A percentile compares a stretch with the other conserved stretches of the same genome.
Conservation (phyloP, 208 protist species). For the Leishmania mexicana region DNA sequence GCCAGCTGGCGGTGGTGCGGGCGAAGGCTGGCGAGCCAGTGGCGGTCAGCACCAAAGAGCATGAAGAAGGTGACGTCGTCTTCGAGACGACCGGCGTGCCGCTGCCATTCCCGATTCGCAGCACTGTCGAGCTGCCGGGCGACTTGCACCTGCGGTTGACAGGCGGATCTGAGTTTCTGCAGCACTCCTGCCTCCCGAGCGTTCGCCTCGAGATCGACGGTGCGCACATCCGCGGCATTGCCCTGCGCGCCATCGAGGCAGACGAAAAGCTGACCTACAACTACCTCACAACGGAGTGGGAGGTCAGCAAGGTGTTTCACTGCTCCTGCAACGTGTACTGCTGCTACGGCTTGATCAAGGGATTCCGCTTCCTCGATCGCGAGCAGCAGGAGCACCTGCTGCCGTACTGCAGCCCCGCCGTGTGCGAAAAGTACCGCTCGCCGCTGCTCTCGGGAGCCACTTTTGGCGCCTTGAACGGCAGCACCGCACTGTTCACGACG, state of each 20-base stretch:
- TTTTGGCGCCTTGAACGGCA: conserved; percentile 31
- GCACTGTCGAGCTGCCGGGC: conserved; percentile 77
- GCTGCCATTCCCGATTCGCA: conserved; percentile 76
- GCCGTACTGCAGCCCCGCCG: conserved; percentile 60
- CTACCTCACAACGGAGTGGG: conserved; percentile 89
- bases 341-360: conserved; percentile 84
- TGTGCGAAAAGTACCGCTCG: conserved; percentile 64
- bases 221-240: conserved; percentile 64
- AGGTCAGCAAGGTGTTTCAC: conserved; percentile 80
- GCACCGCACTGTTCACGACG: conserved; percentile 39
- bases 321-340: conserved; percentile 79
- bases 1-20: conserved; percentile 56
- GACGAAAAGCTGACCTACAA: conserved; percentile 85
- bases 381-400: conserved; percentile 79
- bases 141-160: conserved; percentile 77
- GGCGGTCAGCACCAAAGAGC: conserved; percentile 42
- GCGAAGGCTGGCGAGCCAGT: conserved; percentile 39
- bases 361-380: conserved; percentile 74
- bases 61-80: conserved; percentile 49
- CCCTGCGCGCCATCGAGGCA: conserved; percentile 71
- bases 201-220: conserved; percentile 73
- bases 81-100: conserved; percentile 73
- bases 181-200: conserved; percentile 88
- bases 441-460: conserved; percentile 39
- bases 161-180: conserved; percentile 78